These are phyloP conservation scores for Mycena metata DNA, from an alignment of 768 basidiomycete species.

Conservation along the genomic window DNA sequence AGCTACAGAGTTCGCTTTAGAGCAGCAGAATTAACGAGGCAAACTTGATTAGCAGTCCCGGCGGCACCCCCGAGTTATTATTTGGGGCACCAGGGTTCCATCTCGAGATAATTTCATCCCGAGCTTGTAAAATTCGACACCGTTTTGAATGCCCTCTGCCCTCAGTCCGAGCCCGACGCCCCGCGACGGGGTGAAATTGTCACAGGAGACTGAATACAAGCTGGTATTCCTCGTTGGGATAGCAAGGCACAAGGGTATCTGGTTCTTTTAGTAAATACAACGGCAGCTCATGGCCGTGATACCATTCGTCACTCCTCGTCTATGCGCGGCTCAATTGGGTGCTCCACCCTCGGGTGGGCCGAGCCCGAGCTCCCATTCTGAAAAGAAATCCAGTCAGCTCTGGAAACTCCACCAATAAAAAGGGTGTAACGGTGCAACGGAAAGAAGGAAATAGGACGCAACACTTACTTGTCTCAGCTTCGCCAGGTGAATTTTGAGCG, in stretches of 20 bases:
- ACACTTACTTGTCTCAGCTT: conserved; percentile 85
- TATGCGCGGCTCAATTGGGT: conserved; percentile 37
- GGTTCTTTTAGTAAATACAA: conserved; percentile 18
- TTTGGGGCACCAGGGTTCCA: too few species aligned
- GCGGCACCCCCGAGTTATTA: too few species aligned
- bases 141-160: too few species aligned
- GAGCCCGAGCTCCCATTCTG: conserved; percentile 32
- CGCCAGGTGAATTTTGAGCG: conserved; percentile 92
- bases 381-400: background rate
- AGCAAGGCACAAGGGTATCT: conserved; percentile 14
- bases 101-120: too few species aligned
- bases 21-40: too few species aligned
- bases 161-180: too few species aligned
- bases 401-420: background rate
- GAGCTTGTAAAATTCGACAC: too few species aligned
- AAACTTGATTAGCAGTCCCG: too few species aligned
- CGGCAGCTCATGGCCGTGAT: conserved; percentile 11
- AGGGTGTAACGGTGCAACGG: background rate
- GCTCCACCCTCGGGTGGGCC: conserved; percentile 26
- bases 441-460: background rate
- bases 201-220: background rate
- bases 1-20: too few species aligned
- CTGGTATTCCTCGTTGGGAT: conserved; percentile 3
- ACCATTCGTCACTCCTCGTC: conserved; percentile 16
- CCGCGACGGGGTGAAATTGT: too few species aligned